Evolutionary conservation across 306 rosid species (phyloP), one percentile per base, ranked within the genome.

Genomic region (Nissolia schottii): DNA sequence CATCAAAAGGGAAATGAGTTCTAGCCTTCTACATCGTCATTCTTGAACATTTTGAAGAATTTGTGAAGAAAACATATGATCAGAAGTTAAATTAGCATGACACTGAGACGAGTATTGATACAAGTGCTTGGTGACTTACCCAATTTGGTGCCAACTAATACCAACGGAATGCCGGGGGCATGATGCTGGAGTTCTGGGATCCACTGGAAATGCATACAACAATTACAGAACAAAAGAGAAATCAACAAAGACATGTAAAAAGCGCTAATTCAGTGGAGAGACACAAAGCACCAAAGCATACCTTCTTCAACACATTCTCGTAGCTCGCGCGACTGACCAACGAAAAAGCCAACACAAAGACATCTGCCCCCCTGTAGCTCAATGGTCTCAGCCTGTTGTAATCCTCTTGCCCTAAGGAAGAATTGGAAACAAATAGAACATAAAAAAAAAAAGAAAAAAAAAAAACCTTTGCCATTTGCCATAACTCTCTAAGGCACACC

Each of bases 361-460:
- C 97, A 84, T 92, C 97, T 16, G 92, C 97, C 4, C 97, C 93
- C 50, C 97, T 87, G 78, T 92, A 92, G 83, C 97, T 92, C 81
- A 92, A 81, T n/a, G 97, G 97, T 87, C 97, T 92, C 23, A 92
- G 68, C 41, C 97, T 81, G 69, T 92, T 89, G 84, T 92, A 92
- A 82, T 92, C 97, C 78, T 92, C 97, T 89, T 92, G 97, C 62
- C 97, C 97, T 92, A 61, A 69, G 62, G 69, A 78, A 69, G 2
- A 46, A 77, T 43, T 23, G 23, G 71, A 83, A 54, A 12, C 66
- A 71, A 13, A 70, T 57, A 20, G 25, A 27, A 50, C 41, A 38
- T 5, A 28, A 45, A 64, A n/a, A 83, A 54, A 12, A 60, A 71
- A 13, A 70, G 50, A 20, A 20, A 27, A 50, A 34, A 38, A 3